Evolutionary conservation across 257 asterid species (phyloP), one percentile per base, ranked within the genome.

Genomic region (Primulina huaijiensis): DNA sequence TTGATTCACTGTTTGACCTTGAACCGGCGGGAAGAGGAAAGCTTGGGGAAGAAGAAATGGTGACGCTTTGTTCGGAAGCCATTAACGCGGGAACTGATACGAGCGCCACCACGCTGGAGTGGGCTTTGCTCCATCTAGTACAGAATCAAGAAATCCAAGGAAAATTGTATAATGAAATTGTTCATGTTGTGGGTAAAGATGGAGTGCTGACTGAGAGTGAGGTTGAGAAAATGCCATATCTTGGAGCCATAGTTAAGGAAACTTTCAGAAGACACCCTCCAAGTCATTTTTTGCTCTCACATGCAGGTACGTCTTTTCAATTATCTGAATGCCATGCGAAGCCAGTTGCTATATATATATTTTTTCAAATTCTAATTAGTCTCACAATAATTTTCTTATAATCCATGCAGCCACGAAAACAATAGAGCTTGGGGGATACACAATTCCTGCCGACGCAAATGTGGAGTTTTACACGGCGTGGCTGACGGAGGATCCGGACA

Each of bases 31-130:
- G 90, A 2, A 78, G 88, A 1, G 92, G 88, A 6, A 83, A 73
- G 81, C 87, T 93, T 0, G 81, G 82, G 17, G 97, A 90, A 68
- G 96, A 87, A n/a, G 96, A 93, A 58, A 85, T 93, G 55, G 89
- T 93, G 50, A 93, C 97, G 7, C 90, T 93, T 2, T 85, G 90
- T 31, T 93, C 99, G 1, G 99, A 93, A 65, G 85, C 89, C 1
- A 87, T 93, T 3, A 91, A 90, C 64, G 99, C 96, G 2, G 99
- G 99, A 25, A 93, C 99, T 0, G 99, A 93, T 55, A 93, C 99
- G 0, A 93, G 97, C 67, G 99, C 99, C 63, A 89, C 99, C 7
- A 75, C 95, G 0, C 75, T 84, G 0, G 99, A 93, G 21, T 93
- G 99, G 99, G 96, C 96, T 5, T 21, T 93, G 61, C 87, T 86